Percentiles rank a stretch among this genome's conserved stretches.
Conservation (phyloP, 2,329 filamentous ascomycete species). For the Zymoseptoria crescenta region DNA sequence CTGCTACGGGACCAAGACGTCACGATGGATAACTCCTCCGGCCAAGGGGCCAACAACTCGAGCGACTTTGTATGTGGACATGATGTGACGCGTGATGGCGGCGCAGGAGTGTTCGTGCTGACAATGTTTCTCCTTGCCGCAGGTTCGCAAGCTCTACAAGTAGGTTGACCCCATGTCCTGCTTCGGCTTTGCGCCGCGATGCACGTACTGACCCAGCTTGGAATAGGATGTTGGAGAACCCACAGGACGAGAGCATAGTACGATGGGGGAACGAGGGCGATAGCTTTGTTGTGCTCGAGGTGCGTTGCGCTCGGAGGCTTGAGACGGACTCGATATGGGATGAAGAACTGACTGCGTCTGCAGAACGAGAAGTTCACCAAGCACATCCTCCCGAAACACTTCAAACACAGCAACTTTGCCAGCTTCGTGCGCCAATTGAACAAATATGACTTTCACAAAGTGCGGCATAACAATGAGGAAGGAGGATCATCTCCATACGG, state of each 20-base stretch:
- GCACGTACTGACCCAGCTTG: constrained; percentile 2
- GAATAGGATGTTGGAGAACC: constrained; percentile 86
- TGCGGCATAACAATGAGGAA: constrained; percentile 83
- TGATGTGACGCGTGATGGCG: background rate
- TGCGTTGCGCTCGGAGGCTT: constrained; percentile 35
- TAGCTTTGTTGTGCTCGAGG: constrained; percentile 95
- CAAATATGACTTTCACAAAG: constrained; percentile 79
- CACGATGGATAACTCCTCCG: constrained; percentile 38
- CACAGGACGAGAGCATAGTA: constrained; percentile 83
- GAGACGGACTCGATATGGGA: background rate
- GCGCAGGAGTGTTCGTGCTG: background rate
- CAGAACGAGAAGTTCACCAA: constrained; percentile 99
- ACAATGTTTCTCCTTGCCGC: constrained; percentile 10
- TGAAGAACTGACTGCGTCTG: background rate
- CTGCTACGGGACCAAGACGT: constrained; percentile 10
- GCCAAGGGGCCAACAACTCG: constrained; percentile 63
- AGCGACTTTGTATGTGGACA: constrained; percentile 79
- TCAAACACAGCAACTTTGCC: constrained; percentile 86
- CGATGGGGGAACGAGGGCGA: constrained; percentile 92
- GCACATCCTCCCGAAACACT: constrained; percentile 91
- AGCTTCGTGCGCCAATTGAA: constrained; percentile 66
- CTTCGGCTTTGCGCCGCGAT: background rate
- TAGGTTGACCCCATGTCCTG: constrained; percentile 43
- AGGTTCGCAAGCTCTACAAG: constrained; percentile 99
- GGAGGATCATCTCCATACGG: constrained; percentile 75